Evolutionary conservation across 2,329 filamentous ascomycete species (phyloP).

Genomic region (Calonectria montana): DNA sequence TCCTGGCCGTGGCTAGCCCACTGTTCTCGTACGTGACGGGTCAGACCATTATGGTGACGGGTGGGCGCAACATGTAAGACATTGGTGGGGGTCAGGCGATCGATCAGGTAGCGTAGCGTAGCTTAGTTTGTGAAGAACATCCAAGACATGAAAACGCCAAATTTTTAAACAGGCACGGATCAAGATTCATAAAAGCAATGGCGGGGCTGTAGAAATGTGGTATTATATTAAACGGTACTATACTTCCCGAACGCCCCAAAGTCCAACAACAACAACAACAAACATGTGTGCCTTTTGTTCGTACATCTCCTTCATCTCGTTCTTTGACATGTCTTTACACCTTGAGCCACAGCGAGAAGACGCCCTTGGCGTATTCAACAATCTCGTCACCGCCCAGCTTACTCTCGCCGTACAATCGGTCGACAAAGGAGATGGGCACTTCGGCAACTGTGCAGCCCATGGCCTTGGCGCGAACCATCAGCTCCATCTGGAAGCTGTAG

Average conservation of each 20-base stretch:
- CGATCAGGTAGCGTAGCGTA: not conserved
- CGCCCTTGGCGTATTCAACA: slow-evolving; percentile 93
- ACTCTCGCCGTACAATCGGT: slow-evolving; percentile 93
- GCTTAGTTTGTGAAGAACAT: not conserved
- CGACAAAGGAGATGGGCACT: slow-evolving; percentile 96
- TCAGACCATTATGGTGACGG: slow-evolving; percentile 89
- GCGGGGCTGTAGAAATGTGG: slow-evolving; percentile 40
- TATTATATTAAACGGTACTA: slow-evolving; percentile 48
- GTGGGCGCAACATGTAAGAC: slow-evolving; percentile 72
- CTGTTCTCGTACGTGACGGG: slow-evolving; percentile 87
- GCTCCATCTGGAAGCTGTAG: slow-evolving; percentile 99
- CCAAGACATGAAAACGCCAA: not conserved
- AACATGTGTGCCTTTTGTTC: slow-evolving; percentile 38
- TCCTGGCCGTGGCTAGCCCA: slow-evolving; percentile 84
- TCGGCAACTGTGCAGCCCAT: slow-evolving; percentile 95
- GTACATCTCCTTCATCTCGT: slow-evolving; percentile 24
- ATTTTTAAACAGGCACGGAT: not conserved
- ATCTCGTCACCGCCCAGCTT: slow-evolving; percentile 97
- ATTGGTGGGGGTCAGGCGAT: not conserved
- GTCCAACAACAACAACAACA: too few species aligned
- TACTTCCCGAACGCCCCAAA: slow-evolving; percentile 45
- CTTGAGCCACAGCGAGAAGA: slow-evolving; percentile 81
- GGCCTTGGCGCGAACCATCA: slow-evolving; percentile 97
- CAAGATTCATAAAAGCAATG: not conserved
- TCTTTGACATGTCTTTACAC: slow-evolving; percentile 60